Percentiles rank a stretch among this genome's conserved stretches.
phyloP scores from a whole-genome alignment of 2,329 filamentous ascomycete species.

The Tolypocladium tundrense region DNA sequence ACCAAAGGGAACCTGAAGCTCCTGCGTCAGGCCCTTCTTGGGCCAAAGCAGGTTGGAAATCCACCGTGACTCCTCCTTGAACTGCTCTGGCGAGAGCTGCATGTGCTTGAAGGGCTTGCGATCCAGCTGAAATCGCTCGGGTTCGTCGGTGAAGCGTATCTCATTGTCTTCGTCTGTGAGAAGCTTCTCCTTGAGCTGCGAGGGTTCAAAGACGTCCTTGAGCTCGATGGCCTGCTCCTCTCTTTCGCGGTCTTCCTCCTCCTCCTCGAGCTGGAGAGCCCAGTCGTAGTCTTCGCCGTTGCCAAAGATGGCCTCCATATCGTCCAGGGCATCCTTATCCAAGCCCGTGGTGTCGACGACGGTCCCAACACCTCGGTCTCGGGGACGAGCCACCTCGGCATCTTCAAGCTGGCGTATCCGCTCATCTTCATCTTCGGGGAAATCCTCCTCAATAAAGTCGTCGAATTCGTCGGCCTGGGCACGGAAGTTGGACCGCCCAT shows the following conservation, averaged over 20 bases:
- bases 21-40: conserved; percentile 64
- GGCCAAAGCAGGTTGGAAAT: conserved; percentile 84
- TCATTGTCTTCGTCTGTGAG: conserved; percentile 91
- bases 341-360: conserved; percentile 74
- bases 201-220: conserved; percentile 97
- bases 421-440: conserved; percentile 76
- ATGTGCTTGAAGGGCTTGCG: conserved; percentile 80
- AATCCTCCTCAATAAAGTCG: conserved; percentile 96
- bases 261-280: conserved; percentile 80
- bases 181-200: conserved; percentile 85
- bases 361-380: conserved; percentile 56
- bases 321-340: conserved; percentile 85
- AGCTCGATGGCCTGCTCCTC: conserved; percentile 82
- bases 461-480: conserved; percentile 70
- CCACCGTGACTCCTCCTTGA: conserved; percentile 85
- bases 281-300: conserved; percentile 94
- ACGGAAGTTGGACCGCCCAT: conserved; percentile 43
- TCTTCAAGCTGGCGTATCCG: conserved; percentile 70
- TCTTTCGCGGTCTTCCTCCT: conserved; percentile 67
- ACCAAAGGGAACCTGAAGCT: conserved; percentile 73
- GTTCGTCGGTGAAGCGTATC: conserved; percentile 81
- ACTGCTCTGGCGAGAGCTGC: conserved; percentile 71
- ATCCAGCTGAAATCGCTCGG: conserved; percentile 88
- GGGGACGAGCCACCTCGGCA: conserved; percentile 75
- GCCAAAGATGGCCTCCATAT: conserved; percentile 93